Conservation (phyloP, 495 filamentous ascomycete genomes). For the Lichenothelia convexa region DNA sequence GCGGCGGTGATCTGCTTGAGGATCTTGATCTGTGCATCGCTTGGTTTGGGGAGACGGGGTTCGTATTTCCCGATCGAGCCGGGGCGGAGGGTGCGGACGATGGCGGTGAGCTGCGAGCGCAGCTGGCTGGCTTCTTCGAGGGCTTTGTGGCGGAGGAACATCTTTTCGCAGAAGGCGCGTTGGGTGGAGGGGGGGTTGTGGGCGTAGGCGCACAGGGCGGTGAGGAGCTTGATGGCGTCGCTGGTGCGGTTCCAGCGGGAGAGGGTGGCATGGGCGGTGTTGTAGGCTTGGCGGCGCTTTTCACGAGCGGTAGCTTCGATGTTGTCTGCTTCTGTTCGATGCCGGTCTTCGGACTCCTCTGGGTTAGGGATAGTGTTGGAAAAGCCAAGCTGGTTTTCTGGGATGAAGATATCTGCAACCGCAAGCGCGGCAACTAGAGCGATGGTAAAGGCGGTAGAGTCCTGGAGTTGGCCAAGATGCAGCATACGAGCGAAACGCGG, state of each 20-base stretch:
- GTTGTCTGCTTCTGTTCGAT: slow-evolving; percentile 47
- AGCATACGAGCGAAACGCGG: slow-evolving; percentile 86
- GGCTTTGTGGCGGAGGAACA: slow-evolving; percentile 70
- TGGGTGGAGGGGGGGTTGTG: slow-evolving; percentile 38
- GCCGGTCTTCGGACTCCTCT: slow-evolving; percentile 24
- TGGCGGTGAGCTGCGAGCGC: slow-evolving; percentile 59
- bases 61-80: slow-evolving; percentile 40
- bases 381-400: slow-evolving; percentile 58
- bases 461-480: slow-evolving; percentile 65
- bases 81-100: slow-evolving; percentile 58
- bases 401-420: slow-evolving; percentile 74
- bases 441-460: slow-evolving; percentile 70
- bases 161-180: slow-evolving; percentile 46
- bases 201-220: slow-evolving; percentile 65
- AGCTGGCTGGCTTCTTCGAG: slow-evolving; percentile 75
- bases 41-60: slow-evolving; percentile 45
- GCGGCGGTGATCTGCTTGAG: slow-evolving; percentile 82
- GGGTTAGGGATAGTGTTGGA: slow-evolving; percentile 10
- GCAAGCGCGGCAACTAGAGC: slow-evolving; percentile 79
- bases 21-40: slow-evolving; percentile 51
- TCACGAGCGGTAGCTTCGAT: slow-evolving; percentile 48
- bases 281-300: slow-evolving; percentile 48
- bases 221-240: slow-evolving; percentile 81
- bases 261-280: slow-evolving; percentile 57
- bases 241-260: slow-evolving; percentile 63